A percentile compares a stretch with the other conserved stretches of the same genome.
These are phyloP conservation scores for Cutaneotrichosporon mucoides DNA, from an alignment of 1,284 basidiomycete species.

Conservation along the genomic window DNA sequence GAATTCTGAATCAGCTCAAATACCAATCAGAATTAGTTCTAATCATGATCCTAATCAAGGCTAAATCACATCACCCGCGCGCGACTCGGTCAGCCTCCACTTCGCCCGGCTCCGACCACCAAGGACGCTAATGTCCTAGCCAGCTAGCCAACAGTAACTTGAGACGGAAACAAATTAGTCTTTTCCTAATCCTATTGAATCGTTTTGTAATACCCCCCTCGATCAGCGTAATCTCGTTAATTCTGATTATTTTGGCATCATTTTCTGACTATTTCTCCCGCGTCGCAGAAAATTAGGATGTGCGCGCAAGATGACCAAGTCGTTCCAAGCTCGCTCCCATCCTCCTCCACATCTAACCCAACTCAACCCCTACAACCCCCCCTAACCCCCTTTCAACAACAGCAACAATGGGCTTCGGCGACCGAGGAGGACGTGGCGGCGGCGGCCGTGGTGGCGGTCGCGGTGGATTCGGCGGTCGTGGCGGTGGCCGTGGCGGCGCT, in stretches of 20 bases:
- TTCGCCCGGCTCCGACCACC: too few species aligned
- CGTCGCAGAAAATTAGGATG: slow-evolving; percentile 10
- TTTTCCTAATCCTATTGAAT: not conserved
- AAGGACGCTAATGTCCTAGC: too few species aligned
- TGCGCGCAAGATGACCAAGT: not conserved
- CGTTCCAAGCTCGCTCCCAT: not conserved
- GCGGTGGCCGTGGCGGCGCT: slow-evolving; percentile 42
- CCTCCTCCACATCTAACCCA: not conserved
- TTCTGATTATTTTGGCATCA: not conserved
- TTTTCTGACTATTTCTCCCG: slow-evolving; percentile 8
- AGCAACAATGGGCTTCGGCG: slow-evolving; percentile 49
- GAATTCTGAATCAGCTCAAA: too few species aligned
- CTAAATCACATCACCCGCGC: too few species aligned
- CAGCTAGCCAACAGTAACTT: too few species aligned
- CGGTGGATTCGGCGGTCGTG: slow-evolving; percentile 49
- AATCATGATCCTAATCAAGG: too few species aligned
- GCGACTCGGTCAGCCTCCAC: too few species aligned
- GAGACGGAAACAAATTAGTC: too few species aligned
- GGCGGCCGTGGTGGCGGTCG: slow-evolving; percentile 45
- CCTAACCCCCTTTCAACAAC: slow-evolving; percentile 1
- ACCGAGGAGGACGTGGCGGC: slow-evolving; percentile 51
- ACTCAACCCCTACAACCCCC: not conserved
- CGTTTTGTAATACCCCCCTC: too few species aligned
- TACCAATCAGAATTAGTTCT: too few species aligned
- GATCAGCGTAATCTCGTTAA: not conserved